A percentile compares a stretch with the other conserved stretches of the same genome.
phyloP scores from a whole-genome alignment of 306 rosid species.

The Corylus americana region DNA sequence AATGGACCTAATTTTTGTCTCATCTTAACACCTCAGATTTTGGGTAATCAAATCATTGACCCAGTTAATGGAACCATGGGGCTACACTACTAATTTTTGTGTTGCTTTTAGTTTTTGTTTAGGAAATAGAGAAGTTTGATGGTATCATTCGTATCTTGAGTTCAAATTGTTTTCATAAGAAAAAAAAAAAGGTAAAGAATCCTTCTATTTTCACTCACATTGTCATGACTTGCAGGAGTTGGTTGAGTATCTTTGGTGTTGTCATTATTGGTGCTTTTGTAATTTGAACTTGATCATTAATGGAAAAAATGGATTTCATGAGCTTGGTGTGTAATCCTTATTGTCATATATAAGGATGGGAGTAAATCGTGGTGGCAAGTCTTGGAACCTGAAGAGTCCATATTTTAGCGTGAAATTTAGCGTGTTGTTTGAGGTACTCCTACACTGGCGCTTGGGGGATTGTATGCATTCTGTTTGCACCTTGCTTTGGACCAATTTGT shows the following conservation, averaged over 20 bases:
- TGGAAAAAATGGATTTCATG: conserved; percentile 11
- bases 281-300: conserved; percentile 11
- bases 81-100: too few relatives aligned
- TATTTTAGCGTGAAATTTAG: background rate
- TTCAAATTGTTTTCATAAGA: too few relatives aligned
- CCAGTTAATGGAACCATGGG: too few relatives aligned
- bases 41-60: too few relatives aligned
- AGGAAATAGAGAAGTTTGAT: too few relatives aligned
- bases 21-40: too few relatives aligned
- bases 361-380: background rate
- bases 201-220: too few relatives aligned
- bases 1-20: too few relatives aligned
- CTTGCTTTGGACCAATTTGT: background rate
- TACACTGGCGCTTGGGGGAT: background rate
- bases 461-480: background rate
- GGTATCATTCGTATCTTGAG: too few relatives aligned
- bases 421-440: background rate
- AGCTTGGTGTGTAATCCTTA: background rate
- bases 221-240: too few relatives aligned
- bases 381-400: background rate
- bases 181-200: too few relatives aligned
- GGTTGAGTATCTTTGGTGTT: background rate
- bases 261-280: conserved; percentile 3
- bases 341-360: background rate
- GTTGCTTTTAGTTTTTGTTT: too few relatives aligned